Percentiles rank a stretch among this genome's conserved stretches.
These are phyloP conservation scores for Mucor racemosus DNA, from an alignment of 371 early-diverging fungal species.

Conservation along the genomic window DNA sequence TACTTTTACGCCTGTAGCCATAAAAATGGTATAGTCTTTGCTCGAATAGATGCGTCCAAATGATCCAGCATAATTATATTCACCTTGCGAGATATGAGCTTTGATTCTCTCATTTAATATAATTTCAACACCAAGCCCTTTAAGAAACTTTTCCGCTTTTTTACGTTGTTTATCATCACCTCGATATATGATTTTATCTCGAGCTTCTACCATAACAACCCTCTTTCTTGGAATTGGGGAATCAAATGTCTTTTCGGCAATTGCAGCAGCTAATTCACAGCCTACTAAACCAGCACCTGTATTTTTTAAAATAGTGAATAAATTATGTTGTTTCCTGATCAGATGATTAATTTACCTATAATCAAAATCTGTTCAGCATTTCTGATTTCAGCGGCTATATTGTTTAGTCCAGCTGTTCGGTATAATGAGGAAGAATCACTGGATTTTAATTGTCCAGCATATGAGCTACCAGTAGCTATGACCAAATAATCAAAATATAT, in stretches of 20 bases:
- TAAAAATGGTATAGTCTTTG: conserved; percentile 40
- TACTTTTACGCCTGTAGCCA: conserved; percentile 49
- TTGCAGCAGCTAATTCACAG: conserved; percentile 68
- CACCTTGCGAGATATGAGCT: conserved; percentile 16
- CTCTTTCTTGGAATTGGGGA: conserved; percentile 47
- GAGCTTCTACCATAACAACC: conserved; percentile 62
- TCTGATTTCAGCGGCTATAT: conserved; percentile 54
- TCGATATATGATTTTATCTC: conserved; percentile 41
- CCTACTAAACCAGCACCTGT: conserved; percentile 68
- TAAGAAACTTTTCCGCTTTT: conserved; percentile 53
- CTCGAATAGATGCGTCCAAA: conserved; percentile 36
- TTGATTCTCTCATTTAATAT: conserved; percentile 63
- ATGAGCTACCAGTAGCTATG: conserved; percentile 71
- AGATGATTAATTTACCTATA: conserved; percentile 28
- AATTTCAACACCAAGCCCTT: conserved; percentile 64
- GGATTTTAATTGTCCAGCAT: conserved; percentile 57
- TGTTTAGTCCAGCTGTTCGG: conserved; percentile 31
- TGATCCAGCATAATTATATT: conserved; percentile 30
- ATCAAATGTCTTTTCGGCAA: conserved; percentile 39
- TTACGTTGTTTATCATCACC: conserved; percentile 44
- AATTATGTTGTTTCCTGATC: not conserved
- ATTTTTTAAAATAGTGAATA: not conserved
- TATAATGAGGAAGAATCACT: conserved; percentile 48
- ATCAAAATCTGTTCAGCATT: conserved; percentile 59
- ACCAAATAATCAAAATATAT: conserved; percentile 74